These are phyloP conservation scores for Arthrobotrys musiformis DNA, from an alignment of 2,329 filamentous ascomycete species.

Conservation along the genomic window DNA sequence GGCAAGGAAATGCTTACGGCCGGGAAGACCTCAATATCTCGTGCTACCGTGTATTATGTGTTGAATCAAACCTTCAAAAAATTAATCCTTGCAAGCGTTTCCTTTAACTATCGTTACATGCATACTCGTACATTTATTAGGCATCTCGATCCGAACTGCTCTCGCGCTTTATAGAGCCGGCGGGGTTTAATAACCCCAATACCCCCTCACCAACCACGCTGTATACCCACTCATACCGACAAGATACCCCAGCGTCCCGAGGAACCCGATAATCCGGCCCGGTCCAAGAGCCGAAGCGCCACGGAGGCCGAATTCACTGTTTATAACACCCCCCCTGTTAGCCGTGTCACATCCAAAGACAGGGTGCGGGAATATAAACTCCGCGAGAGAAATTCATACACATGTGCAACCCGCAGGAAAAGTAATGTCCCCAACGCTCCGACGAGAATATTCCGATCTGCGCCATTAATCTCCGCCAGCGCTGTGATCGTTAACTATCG, in stretches of 20 bases:
- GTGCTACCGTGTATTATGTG: background rate
- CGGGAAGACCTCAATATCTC: background rate
- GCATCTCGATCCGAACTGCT: background rate
- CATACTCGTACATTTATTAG: background rate
- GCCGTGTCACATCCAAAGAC: too few species aligned
- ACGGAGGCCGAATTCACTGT: conserved; percentile 42
- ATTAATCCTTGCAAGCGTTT: background rate
- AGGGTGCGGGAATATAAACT: too few species aligned
- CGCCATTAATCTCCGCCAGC: conserved; percentile 43
- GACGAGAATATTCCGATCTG: conserved; percentile 11
- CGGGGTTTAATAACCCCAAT: conserved; percentile 37
- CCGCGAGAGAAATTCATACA: conserved; percentile 50
- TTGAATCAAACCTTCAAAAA: background rate
- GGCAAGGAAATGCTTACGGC: background rate
- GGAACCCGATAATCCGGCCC: conserved; percentile 52
- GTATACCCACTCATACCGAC: conserved; percentile 49
- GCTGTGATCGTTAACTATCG: conserved; percentile 31
- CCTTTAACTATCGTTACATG: background rate
- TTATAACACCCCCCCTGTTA: too few species aligned
- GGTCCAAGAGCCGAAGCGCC: conserved; percentile 27
- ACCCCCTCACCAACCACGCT: conserved; percentile 35
- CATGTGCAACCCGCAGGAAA: conserved; percentile 37
- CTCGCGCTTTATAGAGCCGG: too few species aligned
- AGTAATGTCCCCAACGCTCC: conserved; percentile 34
- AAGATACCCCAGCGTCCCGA: conserved; percentile 44